Base-by-base conservation (phyloP, 208 protist genomes). In the Porcisia hertigi region DNA sequence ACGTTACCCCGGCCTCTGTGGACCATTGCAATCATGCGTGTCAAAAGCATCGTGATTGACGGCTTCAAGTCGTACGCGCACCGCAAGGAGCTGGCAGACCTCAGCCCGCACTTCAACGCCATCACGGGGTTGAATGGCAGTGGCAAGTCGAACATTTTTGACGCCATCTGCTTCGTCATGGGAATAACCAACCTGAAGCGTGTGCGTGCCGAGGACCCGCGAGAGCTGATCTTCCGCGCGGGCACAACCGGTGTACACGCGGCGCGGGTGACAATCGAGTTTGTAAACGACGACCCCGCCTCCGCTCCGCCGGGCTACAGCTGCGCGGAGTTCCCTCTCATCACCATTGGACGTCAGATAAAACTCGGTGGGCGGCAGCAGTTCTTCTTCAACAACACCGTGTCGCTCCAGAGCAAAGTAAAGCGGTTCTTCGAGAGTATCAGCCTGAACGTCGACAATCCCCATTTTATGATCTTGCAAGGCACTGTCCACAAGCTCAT, bases 151-250 rank as follows among this genome's bases (percentile, higher is more conserved):
- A 99, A 99, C 89, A 99, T 99, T 69, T 97, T 99, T 47, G 99
- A 99, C 85, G 92, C 98, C n/a, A 99, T 99, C 80, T 99, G 99
- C 85, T 99, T 99, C 83, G 99, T 99, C 54, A 95, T 99, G 55
- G 99, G 99, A 74, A 99, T 99, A 71, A 98, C 98, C 0, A 99
- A 99, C 75, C 82, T 99, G n/a, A 96, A 93, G 52, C 91, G 99
- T 69, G 98, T 99, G 25, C 96, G 99, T 55, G 99, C 98, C 0
- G 89, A 91, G 47, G 98, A 98, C 73, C 88, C 99, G 25, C 90
- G 99, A 30, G 99, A 99, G 77, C 91, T 99, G 0, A 98, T 99
- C 14, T 99, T 99, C 85, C 99, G 99, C 82, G 92, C 99, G 53
- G 99, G 99, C 57, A 99, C 99, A 86, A 99, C 99, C 11, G 98